Evolutionary conservation across 1,284 basidiomycete genomes (phyloP).

Genomic region (Naganishia albida): DNA sequence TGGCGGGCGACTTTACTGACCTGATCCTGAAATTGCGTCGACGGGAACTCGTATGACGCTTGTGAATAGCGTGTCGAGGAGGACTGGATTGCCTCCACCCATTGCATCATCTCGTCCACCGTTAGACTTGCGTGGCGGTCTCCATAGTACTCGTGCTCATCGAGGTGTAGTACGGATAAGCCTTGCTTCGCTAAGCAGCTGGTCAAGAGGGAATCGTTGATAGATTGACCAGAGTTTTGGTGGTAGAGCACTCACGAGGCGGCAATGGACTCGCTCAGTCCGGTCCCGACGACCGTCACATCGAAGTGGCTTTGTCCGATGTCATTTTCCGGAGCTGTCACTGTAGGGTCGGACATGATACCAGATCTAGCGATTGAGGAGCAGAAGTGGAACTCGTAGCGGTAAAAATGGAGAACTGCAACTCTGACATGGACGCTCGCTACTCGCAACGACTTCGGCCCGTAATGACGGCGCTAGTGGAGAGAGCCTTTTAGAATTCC

Average conservation of each 20-base stretch:
- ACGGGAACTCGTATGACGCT: constrained; percentile 19
- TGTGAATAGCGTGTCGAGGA: constrained; percentile 4
- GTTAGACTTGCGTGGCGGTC: constrained; percentile 73
- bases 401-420: background rate
- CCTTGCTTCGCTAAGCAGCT: constrained; percentile 86
- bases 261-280: constrained; percentile 78
- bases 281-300: constrained; percentile 81
- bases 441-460: background rate
- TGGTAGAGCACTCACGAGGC: constrained; percentile 70
- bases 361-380: background rate
- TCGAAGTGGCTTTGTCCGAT: constrained; percentile 63
- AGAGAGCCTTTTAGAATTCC: constrained; percentile 1
- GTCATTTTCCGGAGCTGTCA: background rate
- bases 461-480: background rate
- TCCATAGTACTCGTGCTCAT: constrained; percentile 83
- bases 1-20: constrained; percentile 55
- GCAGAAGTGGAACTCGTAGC: background rate
- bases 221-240: background rate
- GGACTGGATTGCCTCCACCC: constrained; percentile 59
- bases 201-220: constrained; percentile 29
- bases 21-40: background rate
- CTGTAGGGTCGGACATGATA: background rate
- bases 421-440: background rate
- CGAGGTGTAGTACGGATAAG: constrained; percentile 82
- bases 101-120: constrained; percentile 73